A percentile compares a stretch with the other conserved stretches of the same genome.
phyloP scores from a whole-genome alignment of 1,284 basidiomycete species.

The Moesziomyces parantarcticus region DNA sequence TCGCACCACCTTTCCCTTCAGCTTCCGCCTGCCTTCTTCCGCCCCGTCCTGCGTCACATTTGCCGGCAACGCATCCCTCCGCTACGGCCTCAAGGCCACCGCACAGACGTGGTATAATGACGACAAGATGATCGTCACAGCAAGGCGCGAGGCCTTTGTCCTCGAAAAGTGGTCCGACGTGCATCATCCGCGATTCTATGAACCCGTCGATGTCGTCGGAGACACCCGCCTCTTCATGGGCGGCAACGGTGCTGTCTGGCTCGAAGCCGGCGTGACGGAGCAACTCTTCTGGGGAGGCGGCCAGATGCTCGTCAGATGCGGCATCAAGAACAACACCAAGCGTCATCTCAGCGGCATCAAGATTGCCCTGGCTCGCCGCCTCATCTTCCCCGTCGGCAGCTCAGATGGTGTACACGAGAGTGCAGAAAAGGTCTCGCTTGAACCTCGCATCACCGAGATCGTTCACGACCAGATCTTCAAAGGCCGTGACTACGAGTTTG shows the following conservation, averaged over 20 bases:
- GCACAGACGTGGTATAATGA: constrained; percentile 62
- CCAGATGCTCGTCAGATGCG: constrained; percentile 51
- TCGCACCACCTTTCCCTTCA: constrained; percentile 60
- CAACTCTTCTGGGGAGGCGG: constrained; percentile 58
- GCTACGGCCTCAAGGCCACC: constrained; percentile 59
- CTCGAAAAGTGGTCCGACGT: constrained; percentile 60
- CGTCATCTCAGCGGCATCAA: constrained; percentile 58
- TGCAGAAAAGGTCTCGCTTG: constrained; percentile 44
- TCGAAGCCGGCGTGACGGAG: constrained; percentile 56
- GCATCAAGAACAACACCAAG: constrained; percentile 63
- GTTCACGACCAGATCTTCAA: constrained; percentile 58
- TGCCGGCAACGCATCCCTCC: constrained; percentile 56
- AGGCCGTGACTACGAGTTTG: constrained; percentile 59
- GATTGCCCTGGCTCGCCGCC: constrained; percentile 50
- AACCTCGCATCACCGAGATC: constrained; percentile 60
- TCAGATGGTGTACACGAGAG: constrained; percentile 43
- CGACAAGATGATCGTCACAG: constrained; percentile 54
- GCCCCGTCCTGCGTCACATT: constrained; percentile 58
- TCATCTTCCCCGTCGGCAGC: constrained; percentile 57
- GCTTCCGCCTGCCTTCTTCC: constrained; percentile 53
- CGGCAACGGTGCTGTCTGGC: constrained; percentile 60
- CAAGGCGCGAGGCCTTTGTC: constrained; percentile 54
- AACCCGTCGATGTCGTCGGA: constrained; percentile 56
- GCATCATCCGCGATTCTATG: constrained; percentile 31
- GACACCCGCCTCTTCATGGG: constrained; percentile 65